These are phyloP conservation scores for Daucus carota DNA, from an alignment of 129 eudicot species.

Conservation along the genomic window DNA sequence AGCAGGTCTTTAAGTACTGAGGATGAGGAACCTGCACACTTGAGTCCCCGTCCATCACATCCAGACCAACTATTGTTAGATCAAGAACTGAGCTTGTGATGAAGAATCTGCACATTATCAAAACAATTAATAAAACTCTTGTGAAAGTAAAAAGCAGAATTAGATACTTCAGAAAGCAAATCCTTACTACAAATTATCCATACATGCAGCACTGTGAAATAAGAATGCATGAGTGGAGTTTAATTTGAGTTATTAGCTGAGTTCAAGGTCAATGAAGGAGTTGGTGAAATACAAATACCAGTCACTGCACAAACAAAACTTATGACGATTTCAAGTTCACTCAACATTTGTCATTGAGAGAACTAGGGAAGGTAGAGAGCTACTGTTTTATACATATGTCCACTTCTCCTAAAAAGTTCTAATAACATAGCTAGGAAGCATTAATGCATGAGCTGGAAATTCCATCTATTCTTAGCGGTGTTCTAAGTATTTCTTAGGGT, in stretches of 20 bases:
- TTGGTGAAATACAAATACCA: neutral
- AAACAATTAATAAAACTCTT: neutral
- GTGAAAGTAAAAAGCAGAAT: neutral
- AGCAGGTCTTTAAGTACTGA: constrained; percentile 68
- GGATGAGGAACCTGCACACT: constrained; percentile 46
- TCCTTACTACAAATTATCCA: neutral
- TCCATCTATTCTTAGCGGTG: neutral
- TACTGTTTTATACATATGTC: neutral
- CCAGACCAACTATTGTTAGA: constrained; percentile 89
- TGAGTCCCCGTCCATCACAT: constrained; percentile 66
- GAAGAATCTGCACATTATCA: constrained; percentile 58
- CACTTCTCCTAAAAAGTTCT: neutral
- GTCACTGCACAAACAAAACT: neutral
- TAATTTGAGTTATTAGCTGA: neutral
- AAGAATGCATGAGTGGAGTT: neutral
- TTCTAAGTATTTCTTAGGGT: neutral
- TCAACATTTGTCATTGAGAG: neutral
- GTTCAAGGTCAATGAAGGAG: neutral
- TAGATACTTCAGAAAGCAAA: neutral
- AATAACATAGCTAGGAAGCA: neutral
- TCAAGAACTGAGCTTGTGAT: constrained; percentile 94
- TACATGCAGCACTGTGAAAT: neutral
- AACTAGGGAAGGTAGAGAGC: neutral
- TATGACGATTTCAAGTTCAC: neutral
- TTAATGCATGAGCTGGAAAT: neutral